Evolutionary conservation across 345 rosid species (phyloP).

Genomic region (Gynandropsis gynandra): DNA sequence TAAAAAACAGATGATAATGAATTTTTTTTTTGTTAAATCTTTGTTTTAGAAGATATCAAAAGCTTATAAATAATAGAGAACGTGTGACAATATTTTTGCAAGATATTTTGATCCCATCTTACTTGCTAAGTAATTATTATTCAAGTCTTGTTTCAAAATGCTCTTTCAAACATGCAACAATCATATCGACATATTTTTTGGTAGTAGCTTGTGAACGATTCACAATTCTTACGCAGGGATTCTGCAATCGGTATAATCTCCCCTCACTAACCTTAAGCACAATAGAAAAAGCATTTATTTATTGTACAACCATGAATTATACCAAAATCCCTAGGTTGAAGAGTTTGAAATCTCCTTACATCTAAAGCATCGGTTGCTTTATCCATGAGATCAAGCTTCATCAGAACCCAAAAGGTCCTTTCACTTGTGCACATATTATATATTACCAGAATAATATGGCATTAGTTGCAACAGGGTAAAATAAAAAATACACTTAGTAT

Average conservation of each 20-base stretch:
- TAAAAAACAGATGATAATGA: slow-evolving; percentile 1
- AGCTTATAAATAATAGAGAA: slow-evolving; percentile 8
- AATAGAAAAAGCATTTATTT: slow-evolving; percentile 16
- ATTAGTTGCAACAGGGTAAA: too few relatives aligned
- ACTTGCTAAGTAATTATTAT: slow-evolving; percentile 65
- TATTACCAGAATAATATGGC: neutral
- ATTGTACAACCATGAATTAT: neutral
- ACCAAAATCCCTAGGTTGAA: neutral
- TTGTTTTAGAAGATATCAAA: neutral
- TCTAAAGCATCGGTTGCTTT: slow-evolving; percentile 75
- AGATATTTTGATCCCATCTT: slow-evolving; percentile 88
- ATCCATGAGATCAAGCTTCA: slow-evolving; percentile 87
- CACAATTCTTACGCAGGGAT: neutral
- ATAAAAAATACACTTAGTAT: too few relatives aligned
- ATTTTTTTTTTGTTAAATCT: neutral
- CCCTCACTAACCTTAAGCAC: slow-evolving; percentile 25
- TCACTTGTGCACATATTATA: slow-evolving; percentile 39
- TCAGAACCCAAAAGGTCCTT: slow-evolving; percentile 72
- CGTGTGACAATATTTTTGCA: slow-evolving; percentile 67
- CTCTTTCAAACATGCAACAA: neutral
- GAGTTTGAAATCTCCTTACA: slow-evolving; percentile 29
- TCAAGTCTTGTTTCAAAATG: slow-evolving; percentile 78
- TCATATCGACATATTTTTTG: neutral
- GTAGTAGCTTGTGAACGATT: neutral
- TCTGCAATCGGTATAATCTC: neutral